phyloP scores from a whole-genome alignment of 2,329 filamentous ascomycete species.

The Colletotrichum chlorophyti region DNA sequence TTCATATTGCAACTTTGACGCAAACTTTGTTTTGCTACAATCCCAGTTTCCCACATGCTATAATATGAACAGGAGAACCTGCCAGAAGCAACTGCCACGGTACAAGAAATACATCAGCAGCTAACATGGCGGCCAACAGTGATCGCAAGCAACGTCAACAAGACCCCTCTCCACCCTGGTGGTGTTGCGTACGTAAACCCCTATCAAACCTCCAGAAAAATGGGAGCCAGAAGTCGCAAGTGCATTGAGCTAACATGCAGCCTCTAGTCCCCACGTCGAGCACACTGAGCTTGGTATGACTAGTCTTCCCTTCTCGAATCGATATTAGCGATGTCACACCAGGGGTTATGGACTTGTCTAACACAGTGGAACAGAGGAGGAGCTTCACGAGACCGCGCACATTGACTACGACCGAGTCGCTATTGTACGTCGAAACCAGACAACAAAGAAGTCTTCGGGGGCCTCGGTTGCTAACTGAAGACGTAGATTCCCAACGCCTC shows the following conservation, averaged over 20 bases:
- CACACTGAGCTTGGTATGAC: constrained; percentile 85
- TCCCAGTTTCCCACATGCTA: not conserved
- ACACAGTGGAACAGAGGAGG: constrained; percentile 68
- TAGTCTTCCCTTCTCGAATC: not conserved
- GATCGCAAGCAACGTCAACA: constrained; percentile 76
- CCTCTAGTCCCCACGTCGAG: constrained; percentile 75
- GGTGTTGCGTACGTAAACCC: constrained; percentile 81
- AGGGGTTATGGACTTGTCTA: not conserved
- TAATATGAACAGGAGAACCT: no score
- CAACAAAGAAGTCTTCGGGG: not conserved
- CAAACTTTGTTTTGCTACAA: constrained; percentile 30
- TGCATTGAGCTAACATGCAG: not conserved
- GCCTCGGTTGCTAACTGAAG: constrained; percentile 31
- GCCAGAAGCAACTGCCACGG: not conserved
- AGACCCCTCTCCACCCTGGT: constrained; percentile 87
- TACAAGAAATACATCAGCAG: not conserved
- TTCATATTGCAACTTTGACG: constrained; percentile 4
- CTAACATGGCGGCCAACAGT: constrained; percentile 43
- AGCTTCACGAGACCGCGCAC: constrained; percentile 93
- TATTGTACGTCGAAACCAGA: constrained; percentile 68
- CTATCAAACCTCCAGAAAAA: not conserved
- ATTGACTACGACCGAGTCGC: constrained; percentile 99
- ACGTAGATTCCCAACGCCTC: constrained; percentile 85
- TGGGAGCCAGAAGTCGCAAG: not conserved
- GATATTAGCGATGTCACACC: not conserved